Base-by-base conservation (phyloP, 352 stramenopile genomes). In the Phytophthora cryptogea region DNA sequence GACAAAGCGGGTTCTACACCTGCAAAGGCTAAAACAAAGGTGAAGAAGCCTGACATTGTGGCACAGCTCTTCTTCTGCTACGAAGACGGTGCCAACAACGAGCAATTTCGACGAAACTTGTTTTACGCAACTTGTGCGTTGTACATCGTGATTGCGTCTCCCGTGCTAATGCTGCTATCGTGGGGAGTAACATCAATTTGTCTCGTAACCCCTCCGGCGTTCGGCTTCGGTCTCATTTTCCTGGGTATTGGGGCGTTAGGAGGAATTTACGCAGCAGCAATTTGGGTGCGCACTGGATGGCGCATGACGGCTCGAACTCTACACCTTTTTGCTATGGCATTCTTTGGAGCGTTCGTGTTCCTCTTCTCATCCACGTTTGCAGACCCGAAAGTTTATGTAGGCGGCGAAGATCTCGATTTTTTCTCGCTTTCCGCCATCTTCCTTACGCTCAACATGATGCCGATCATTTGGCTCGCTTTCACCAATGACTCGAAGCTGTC, bases 381-480 rank as follows among this genome's bases (percentile, higher is more conserved):
- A 13, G 87, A 94, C 41, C 83, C 85, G 0, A 72, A 77, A 26
- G 81, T 92, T 16, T 90, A 88, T 43, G 39, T 90, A 0, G 86
- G 80, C 17, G 78, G 82, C 14, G 66, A 88, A 42, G 55, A 82
- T 17, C 53, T 95, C 37, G 83, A 93, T 16, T 92, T 92, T 31
- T 92, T 93, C 57, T 77, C 83, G 20, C 61, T 96, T 37, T 92
- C 80, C 14, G 66, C 72, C 31, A 87, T 94, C 35, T 93, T 90
- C 40, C 66, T 94, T 9, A 92, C 87, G 17, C 74, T 94, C 44
- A 94, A 94, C 60, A 92, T 96, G 85, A 86, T 94, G 72, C 85
- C 88, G 7, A 88, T 97, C 65, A 82, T 97, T n/a, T 95, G 86
- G 79, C 80, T 97, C 35, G 86, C 84, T 5, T 97, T 97, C 63